Conservation (phyloP, 441 rosid species). For the Adansonia madagascariensis region DNA sequence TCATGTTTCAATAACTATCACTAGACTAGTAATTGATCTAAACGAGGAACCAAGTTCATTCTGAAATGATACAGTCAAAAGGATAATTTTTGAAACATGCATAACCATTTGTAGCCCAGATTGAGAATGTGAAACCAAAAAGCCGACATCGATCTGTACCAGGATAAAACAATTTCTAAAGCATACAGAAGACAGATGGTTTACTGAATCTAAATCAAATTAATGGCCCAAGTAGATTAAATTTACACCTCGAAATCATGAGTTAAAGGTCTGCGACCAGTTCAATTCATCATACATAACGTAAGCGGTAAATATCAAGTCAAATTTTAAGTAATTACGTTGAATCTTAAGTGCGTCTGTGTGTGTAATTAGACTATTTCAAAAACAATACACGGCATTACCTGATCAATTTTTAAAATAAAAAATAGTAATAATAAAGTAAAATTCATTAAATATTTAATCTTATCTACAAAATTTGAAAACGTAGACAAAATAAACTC, state of each 20-base stretch:
- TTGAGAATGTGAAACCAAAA: conserved; percentile 17
- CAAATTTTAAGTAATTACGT: conserved; percentile 33
- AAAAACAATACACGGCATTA: conserved; percentile 26
- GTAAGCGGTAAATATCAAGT: conserved; percentile 13
- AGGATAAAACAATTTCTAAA: background rate
- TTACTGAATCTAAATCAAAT: conserved; percentile 13
- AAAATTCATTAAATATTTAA: background rate
- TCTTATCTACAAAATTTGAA: conserved; percentile 22
- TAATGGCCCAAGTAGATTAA: conserved; percentile 7
- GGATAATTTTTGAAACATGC: background rate
- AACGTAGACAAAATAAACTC: conserved; percentile 17
- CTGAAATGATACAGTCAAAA: background rate
- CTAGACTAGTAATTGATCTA: conserved; percentile 10
- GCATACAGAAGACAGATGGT: background rate
- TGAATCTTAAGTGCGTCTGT: conserved; percentile 35
- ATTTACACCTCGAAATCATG: background rate
- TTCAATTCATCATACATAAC: background rate
- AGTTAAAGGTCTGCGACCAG: conserved; percentile 16
- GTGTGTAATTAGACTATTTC: conserved; percentile 12
- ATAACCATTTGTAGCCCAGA: background rate
- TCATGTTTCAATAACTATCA: background rate
- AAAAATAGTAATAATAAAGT: background rate
- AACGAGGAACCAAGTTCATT: background rate
- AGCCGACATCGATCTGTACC: conserved; percentile 7
- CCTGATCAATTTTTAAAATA: conserved; percentile 18